These are phyloP conservation scores for Alternaria metachromatica DNA, from an alignment of 2,329 filamentous ascomycete species.

Conservation along the genomic window DNA sequence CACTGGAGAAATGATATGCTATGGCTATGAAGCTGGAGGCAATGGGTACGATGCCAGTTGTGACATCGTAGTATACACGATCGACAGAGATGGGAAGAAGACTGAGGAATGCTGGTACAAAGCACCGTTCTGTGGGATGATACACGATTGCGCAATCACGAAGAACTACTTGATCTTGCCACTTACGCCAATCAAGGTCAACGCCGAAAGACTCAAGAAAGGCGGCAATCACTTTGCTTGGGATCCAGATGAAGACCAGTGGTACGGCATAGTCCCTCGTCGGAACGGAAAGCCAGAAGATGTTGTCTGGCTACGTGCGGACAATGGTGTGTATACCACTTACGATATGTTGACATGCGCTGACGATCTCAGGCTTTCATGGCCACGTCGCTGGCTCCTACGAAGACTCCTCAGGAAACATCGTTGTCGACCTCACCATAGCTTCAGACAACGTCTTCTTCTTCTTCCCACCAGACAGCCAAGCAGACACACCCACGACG, in stretches of 20 bases:
- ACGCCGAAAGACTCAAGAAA: slow-evolving; percentile 44
- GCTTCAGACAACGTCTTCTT: slow-evolving; percentile 54
- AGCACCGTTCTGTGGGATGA: slow-evolving; percentile 49
- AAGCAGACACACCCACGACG: slow-evolving; percentile 36
- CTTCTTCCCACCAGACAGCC: slow-evolving; percentile 50
- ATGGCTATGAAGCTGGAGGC: slow-evolving; percentile 52
- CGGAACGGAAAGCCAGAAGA: slow-evolving; percentile 59
- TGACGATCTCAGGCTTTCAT: slow-evolving; percentile 41
- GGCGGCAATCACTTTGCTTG: slow-evolving; percentile 52
- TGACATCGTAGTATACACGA: slow-evolving; percentile 51
- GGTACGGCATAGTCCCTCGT: slow-evolving; percentile 62
- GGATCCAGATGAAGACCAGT: slow-evolving; percentile 61
- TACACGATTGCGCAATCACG: slow-evolving; percentile 51
- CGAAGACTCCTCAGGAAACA: slow-evolving; percentile 47
- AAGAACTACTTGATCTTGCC: slow-evolving; percentile 50
- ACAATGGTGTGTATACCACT: slow-evolving; percentile 52
- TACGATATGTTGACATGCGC: background rate
- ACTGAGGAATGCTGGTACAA: slow-evolving; percentile 52
- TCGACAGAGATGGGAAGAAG: slow-evolving; percentile 48
- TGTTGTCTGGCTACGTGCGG: slow-evolving; percentile 60
- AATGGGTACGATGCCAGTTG: slow-evolving; percentile 40
- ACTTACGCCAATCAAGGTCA: slow-evolving; percentile 48
- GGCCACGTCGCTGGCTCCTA: slow-evolving; percentile 54
- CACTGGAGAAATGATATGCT: slow-evolving; percentile 52
- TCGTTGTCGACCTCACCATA: slow-evolving; percentile 49